These are phyloP conservation scores for Canna indica DNA, from an alignment of 176 grass and related monocot genomes.

Conservation along the genomic window DNA sequence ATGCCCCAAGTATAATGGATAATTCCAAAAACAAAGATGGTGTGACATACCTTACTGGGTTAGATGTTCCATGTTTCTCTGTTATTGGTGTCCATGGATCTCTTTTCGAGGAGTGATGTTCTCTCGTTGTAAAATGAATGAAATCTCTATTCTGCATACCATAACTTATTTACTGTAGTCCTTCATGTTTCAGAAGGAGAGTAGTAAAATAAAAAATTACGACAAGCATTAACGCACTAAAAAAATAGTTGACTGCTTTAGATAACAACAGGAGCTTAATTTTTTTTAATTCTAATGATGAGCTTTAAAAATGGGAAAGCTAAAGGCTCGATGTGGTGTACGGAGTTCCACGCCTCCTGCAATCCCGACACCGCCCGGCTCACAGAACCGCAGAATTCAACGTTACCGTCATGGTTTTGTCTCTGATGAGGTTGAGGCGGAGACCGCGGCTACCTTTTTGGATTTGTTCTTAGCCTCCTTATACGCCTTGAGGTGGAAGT, in stretches of 20 bases:
- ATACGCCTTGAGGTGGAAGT: slow-evolving; percentile 66
- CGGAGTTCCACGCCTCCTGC: neutral
- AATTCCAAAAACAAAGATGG: too few species aligned
- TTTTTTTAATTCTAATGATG: neutral
- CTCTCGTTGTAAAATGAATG: too few species aligned
- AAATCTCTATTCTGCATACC: too few species aligned
- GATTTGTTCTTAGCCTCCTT: slow-evolving; percentile 30
- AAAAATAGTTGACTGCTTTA: neutral
- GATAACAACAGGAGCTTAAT: neutral
- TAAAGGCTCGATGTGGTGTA: neutral
- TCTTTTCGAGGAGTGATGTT: too few species aligned
- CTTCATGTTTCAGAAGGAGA: too few species aligned
- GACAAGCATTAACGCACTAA: neutral
- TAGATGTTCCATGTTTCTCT: too few species aligned
- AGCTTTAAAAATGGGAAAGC: neutral
- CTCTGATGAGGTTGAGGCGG: neutral
- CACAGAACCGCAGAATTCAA: neutral
- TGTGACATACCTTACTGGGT: too few species aligned
- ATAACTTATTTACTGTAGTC: too few species aligned
- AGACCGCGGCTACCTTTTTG: neutral
- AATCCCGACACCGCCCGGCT: too few species aligned
- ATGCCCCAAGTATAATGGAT: too few species aligned
- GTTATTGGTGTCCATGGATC: too few species aligned
- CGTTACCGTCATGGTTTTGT: neutral
- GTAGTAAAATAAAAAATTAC: too few species aligned